Conservation (phyloP, 1,284 basidiomycete genomes). For the Cutaneotrichosporon sp. region DNA sequence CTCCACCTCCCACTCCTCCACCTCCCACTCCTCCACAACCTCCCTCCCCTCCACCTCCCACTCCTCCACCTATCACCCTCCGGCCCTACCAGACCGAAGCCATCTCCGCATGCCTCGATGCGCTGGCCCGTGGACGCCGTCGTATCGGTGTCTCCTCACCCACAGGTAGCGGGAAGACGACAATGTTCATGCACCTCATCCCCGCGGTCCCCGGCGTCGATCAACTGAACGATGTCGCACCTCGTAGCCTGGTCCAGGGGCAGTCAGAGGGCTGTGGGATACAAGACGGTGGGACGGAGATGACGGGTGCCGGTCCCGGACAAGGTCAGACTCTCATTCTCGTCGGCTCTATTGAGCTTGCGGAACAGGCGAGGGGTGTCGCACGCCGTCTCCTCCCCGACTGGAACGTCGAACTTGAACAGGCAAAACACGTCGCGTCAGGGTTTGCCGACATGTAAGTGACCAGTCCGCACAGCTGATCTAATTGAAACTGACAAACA, state of each 20-base stretch:
- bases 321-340: constrained; percentile 38
- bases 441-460: constrained; percentile 81
- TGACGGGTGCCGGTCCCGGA: background rate
- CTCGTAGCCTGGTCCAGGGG: background rate
- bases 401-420: constrained; percentile 86
- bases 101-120: constrained; percentile 71
- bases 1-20: background rate
- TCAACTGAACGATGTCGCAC: background rate
- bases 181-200: constrained; percentile 79
- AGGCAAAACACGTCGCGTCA: constrained; percentile 71
- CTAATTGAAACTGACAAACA: background rate
- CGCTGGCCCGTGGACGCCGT: constrained; percentile 63
- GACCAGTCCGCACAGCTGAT: background rate
- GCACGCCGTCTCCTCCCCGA: constrained; percentile 67
- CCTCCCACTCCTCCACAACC: background rate
- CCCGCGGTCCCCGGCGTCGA: constrained; percentile 43
- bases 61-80: constrained; percentile 47
- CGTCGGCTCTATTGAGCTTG: constrained; percentile 64
- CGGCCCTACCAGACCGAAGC: constrained; percentile 90
- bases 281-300: background rate
- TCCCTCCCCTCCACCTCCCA: background rate
- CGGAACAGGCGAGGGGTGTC: constrained; percentile 77
- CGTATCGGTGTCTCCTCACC: constrained; percentile 91
- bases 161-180: constrained; percentile 91
- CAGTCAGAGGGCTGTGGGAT: background rate